Conservation (phyloP, 2,329 filamentous ascomycete species). For the Periconia sp. region DNA sequence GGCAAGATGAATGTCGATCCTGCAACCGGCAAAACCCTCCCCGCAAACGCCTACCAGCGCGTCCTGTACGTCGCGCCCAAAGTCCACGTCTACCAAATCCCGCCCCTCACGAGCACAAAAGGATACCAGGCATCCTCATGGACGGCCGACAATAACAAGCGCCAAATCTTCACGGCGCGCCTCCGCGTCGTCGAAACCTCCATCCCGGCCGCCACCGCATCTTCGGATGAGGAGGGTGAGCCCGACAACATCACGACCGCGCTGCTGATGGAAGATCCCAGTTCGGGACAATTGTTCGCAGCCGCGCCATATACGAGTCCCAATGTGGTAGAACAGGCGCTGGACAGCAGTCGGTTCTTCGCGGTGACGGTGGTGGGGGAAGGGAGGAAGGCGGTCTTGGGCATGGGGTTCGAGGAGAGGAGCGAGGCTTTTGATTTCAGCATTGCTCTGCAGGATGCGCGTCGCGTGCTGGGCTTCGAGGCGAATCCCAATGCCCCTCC, state of each 20-base stretch:
- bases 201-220: slow-evolving; percentile 39
- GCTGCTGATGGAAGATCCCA: slow-evolving; percentile 76
- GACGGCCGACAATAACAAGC: slow-evolving; percentile 66
- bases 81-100: slow-evolving; percentile 87
- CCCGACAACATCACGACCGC: slow-evolving; percentile 68
- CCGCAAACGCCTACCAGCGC: slow-evolving; percentile 78
- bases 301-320: slow-evolving; percentile 73
- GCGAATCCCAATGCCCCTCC: slow-evolving; percentile 29
- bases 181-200: slow-evolving; percentile 78
- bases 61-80: slow-evolving; percentile 74
- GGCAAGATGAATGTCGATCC: slow-evolving; percentile 67
- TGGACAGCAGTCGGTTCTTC: slow-evolving; percentile 83
- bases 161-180: slow-evolving; percentile 83
- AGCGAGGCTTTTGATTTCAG: slow-evolving; percentile 85
- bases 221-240: slow-evolving; percentile 32
- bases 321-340: slow-evolving; percentile 71
- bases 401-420: slow-evolving; percentile 85
- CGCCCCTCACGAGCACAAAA: slow-evolving; percentile 73
- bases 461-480: slow-evolving; percentile 68
- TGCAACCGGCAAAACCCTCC: slow-evolving; percentile 67
- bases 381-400: slow-evolving; percentile 74
- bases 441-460: slow-evolving; percentile 76
- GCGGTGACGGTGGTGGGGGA: slow-evolving; percentile 78
- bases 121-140: slow-evolving; percentile 78
- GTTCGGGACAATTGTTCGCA: slow-evolving; percentile 75